These are phyloP conservation scores for Rhinocladiella similis DNA, from an alignment of 2,329 filamentous ascomycete genomes.

Conservation along the genomic window DNA sequence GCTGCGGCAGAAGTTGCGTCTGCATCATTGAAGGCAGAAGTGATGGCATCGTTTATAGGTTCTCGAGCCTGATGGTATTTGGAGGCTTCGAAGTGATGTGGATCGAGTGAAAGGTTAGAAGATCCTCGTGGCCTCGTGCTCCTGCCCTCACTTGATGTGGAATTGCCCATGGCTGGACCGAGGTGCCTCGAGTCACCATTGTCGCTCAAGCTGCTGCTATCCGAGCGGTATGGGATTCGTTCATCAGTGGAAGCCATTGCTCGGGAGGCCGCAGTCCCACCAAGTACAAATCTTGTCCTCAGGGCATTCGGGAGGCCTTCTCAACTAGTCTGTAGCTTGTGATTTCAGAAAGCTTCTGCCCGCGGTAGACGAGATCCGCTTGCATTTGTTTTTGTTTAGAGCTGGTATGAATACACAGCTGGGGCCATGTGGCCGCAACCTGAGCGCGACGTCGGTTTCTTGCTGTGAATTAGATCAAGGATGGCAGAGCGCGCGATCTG, in stretches of 20 bases:
- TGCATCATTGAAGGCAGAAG: constrained; percentile 55
- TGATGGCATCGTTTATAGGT: constrained; percentile 59
- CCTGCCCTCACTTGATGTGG: constrained; percentile 7
- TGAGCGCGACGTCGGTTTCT: constrained; percentile 5
- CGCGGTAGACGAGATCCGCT: background rate
- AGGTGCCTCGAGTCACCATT: constrained; percentile 13
- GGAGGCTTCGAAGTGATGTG: constrained; percentile 12
- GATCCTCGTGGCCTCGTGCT: constrained; percentile 7
- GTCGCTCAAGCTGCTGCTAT: constrained; percentile 6
- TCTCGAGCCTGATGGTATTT: constrained; percentile 36
- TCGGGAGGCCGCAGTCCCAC: constrained; percentile 12
- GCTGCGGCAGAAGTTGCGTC: constrained; percentile 44
- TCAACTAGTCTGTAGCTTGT: background rate
- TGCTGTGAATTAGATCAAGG: background rate
- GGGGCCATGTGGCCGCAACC: constrained; percentile 4
- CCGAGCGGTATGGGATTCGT: constrained; percentile 7
- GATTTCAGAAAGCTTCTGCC: constrained; percentile 11
- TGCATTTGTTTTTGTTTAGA: background rate
- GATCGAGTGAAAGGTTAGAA: constrained; percentile 10
- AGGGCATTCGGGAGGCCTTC: constrained; percentile 16
- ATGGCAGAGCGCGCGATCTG: background rate
- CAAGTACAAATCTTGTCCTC: constrained; percentile 12
- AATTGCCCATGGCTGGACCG: constrained; percentile 16
- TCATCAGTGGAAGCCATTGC: constrained; percentile 20
- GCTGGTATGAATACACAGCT: background rate